Percentiles rank a stretch among this genome's conserved stretches.
Conservation (phyloP, 2,329 filamentous ascomycete genomes). For the Fusarium tanahbumbuense region DNA sequence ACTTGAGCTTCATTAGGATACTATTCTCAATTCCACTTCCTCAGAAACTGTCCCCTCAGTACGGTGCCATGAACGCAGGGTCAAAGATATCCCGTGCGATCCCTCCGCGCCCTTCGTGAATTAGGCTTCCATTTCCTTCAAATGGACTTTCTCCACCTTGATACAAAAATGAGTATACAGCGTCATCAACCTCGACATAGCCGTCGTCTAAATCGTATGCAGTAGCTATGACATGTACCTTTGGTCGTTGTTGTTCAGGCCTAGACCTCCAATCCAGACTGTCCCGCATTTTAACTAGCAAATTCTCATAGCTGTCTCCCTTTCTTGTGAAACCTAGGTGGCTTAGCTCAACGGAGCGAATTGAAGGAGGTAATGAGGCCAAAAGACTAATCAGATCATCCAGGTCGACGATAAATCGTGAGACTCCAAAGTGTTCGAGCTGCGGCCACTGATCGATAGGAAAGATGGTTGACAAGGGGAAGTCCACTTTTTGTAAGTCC, state of each 20-base stretch:
- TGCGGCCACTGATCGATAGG: not conserved
- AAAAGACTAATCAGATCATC: not conserved
- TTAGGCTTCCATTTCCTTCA: not conserved
- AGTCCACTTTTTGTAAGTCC: too few relatives aligned
- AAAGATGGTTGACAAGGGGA: not conserved
- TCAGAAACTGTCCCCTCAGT: too few relatives aligned
- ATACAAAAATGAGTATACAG: not conserved
- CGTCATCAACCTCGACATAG: not conserved
- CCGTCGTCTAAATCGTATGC: too few relatives aligned
- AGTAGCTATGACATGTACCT: not conserved
- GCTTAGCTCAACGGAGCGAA: not conserved
- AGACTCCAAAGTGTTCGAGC: conserved; percentile 3
- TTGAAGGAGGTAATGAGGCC: not conserved
- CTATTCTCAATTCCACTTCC: too few relatives aligned
- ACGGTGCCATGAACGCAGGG: not conserved
- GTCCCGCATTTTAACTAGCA: not conserved
- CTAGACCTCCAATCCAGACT: conserved; percentile 2
- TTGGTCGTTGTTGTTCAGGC: not conserved
- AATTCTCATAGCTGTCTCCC: not conserved
- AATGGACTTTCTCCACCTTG: not conserved
- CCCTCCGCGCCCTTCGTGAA: not conserved
- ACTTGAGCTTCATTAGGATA: too few relatives aligned
- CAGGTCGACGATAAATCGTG: not conserved
- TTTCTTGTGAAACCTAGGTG: not conserved
- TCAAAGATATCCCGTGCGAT: not conserved